Evolutionary conservation across 2,329 filamentous ascomycete genomes (phyloP).

Genomic region (Capronia coronata): DNA sequence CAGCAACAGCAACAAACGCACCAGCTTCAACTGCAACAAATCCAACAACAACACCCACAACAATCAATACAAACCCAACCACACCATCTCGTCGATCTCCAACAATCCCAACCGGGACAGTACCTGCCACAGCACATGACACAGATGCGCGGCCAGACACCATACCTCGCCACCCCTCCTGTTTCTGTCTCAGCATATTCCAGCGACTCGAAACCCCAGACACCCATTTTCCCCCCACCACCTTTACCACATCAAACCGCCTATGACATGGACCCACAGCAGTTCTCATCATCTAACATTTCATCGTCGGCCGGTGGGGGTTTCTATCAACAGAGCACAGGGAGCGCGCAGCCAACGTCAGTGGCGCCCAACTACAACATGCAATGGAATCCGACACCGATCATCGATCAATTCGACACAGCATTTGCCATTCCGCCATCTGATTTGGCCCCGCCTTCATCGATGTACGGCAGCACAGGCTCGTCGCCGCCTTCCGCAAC

Average conservation of each 20-base stretch:
- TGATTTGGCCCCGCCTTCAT: conserved; percentile 24
- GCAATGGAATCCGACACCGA: conserved; percentile 77
- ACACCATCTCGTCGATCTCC: conserved; percentile 4
- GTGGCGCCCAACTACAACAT: conserved; percentile 40
- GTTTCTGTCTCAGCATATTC: conserved; percentile 68
- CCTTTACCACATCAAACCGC: too few relatives aligned
- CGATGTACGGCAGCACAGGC: conserved; percentile 21
- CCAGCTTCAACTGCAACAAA: too few relatives aligned
- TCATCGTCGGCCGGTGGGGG: conserved; percentile 35
- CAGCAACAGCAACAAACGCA: conserved; percentile 47
- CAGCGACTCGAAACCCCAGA: conserved; percentile 69
- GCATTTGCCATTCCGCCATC: conserved; percentile 71
- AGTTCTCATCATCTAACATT: conserved; percentile 16
- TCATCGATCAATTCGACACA: conserved; percentile 84
- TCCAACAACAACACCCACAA: conserved; percentile 31
- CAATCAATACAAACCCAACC: not conserved
- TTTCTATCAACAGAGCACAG: conserved; percentile 37
- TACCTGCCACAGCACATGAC: conserved; percentile 18
- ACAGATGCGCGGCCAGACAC: conserved; percentile 14
- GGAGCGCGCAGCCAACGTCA: too few relatives aligned
- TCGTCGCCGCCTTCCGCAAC: conserved; percentile 16
- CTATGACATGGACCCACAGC: conserved; percentile 12
- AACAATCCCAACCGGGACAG: conserved; percentile 6
- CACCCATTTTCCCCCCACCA: conserved; percentile 37
- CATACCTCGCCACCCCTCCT: conserved; percentile 55